Evolutionary conservation across 116 monocot species (phyloP).

Genomic region (Papilionanthe hybrid): DNA sequence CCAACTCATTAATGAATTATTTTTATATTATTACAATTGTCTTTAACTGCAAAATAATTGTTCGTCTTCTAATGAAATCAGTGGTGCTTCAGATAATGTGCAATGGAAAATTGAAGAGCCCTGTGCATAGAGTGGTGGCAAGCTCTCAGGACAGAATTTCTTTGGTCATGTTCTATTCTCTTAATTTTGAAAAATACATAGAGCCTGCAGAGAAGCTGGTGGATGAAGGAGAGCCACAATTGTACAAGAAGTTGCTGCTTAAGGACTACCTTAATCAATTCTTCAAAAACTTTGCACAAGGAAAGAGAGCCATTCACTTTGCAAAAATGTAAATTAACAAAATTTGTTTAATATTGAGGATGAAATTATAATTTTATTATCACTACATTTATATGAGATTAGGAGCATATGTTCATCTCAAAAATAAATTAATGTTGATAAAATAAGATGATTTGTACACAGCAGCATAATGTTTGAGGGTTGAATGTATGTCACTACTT

Average conservation of each 20-base stretch:
- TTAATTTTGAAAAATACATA: constrained; percentile 15
- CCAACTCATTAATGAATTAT: too few species aligned
- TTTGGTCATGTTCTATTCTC: constrained; percentile 22
- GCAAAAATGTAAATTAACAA: constrained; percentile 10
- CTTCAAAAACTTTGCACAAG: constrained; percentile 12
- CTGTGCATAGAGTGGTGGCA: constrained; percentile 32
- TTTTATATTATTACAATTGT: too few species aligned
- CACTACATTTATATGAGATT: too few species aligned
- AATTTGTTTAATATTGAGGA: too few species aligned
- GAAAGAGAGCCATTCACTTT: constrained; percentile 17
- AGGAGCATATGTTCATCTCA: too few species aligned
- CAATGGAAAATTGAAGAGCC: constrained; percentile 41
- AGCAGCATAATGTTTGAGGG: too few species aligned
- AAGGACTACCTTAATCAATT: constrained; percentile 12
- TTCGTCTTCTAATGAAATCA: background rate
- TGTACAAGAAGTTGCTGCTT: constrained; percentile 21
- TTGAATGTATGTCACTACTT: too few species aligned
- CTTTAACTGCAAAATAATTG: too few species aligned
- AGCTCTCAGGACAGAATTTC: constrained; percentile 39
- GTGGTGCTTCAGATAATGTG: constrained; percentile 25
- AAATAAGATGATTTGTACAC: too few species aligned
- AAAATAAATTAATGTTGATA: too few species aligned
- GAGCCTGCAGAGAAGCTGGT: constrained; percentile 23
- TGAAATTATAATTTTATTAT: too few species aligned
- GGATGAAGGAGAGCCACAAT: constrained; percentile 18